These are phyloP conservation scores for Leccinum broughii DNA, from an alignment of 768 basidiomycete genomes.

Conservation along the genomic window DNA sequence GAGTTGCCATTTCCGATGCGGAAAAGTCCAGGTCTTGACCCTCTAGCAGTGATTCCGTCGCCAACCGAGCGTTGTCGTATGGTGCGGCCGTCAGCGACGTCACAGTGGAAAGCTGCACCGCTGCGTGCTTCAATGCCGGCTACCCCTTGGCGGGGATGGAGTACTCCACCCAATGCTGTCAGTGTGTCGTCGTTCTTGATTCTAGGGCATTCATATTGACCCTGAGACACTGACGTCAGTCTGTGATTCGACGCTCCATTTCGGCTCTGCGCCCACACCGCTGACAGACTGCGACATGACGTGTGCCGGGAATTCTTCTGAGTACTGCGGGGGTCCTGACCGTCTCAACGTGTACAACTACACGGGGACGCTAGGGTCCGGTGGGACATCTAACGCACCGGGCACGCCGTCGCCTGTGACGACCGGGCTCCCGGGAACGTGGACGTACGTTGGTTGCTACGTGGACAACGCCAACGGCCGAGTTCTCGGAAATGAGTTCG, in stretches of 20 bases:
- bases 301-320: conserved; percentile 34
- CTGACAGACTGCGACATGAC: conserved; percentile 52
- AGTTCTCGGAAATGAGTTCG: conserved; percentile 45
- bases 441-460: conserved; percentile 66
- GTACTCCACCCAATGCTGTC: conserved; percentile 50
- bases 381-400: background rate
- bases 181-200: conserved; percentile 16
- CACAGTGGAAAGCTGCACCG: conserved; percentile 49
- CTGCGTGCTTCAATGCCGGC: conserved; percentile 44
- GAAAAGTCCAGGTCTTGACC: background rate
- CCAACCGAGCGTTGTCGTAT: conserved; percentile 35
- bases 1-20: conserved; percentile 12
- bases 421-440: conserved; percentile 51
- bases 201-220: conserved; percentile 41
- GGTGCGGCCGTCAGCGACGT: conserved; percentile 39
- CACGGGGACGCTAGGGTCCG: background rate
- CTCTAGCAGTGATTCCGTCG: conserved; percentile 34
- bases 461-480: conserved; percentile 74
- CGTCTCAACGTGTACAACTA: conserved; percentile 31
- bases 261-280: conserved; percentile 37
- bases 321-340: conserved; percentile 75
- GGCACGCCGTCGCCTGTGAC: conserved; percentile 43
- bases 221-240: conserved; percentile 41
- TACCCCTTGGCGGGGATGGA: conserved; percentile 48
- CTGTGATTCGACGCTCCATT: conserved; percentile 19